Conservation (phyloP, 1,139 yeast species). For the Suhomyces bokatorum region DNA sequence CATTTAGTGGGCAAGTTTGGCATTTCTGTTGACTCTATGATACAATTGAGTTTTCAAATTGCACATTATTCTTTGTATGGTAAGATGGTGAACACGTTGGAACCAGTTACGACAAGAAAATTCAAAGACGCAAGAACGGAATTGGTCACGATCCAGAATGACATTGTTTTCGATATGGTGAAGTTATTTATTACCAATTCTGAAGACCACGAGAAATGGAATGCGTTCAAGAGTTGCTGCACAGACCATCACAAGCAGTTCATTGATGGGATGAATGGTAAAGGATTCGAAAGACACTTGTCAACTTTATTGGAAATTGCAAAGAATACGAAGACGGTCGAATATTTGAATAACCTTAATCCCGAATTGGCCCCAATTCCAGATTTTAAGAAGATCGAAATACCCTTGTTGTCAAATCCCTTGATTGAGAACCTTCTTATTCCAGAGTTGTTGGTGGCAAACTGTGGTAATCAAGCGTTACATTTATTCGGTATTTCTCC, state of each 20-base stretch:
- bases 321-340: slow-evolving; percentile 31
- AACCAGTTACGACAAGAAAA: slow-evolving; percentile 71
- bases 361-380: slow-evolving; percentile 30
- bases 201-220: slow-evolving; percentile 50
- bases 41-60: slow-evolving; percentile 68
- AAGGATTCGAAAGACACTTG: slow-evolving; percentile 72
- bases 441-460: slow-evolving; percentile 48
- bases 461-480: slow-evolving; percentile 80
- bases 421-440: slow-evolving; percentile 43
- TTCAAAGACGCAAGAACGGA: slow-evolving; percentile 71
- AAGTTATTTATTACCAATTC: slow-evolving; percentile 61
- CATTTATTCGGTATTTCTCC: slow-evolving; percentile 76
- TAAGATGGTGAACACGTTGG: slow-evolving; percentile 62
- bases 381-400: slow-evolving; percentile 16
- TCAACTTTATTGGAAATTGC: slow-evolving; percentile 57
- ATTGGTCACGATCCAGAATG: slow-evolving; percentile 63
- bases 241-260: slow-evolving; percentile 50
- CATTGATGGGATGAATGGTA: slow-evolving; percentile 56
- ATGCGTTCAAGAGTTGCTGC: slow-evolving; percentile 52
- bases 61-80: slow-evolving; percentile 77
- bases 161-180: slow-evolving; percentile 51
- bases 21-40: slow-evolving; percentile 62
- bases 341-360: slow-evolving; percentile 46
- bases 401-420: slow-evolving; percentile 61
- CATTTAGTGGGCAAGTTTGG: slow-evolving; percentile 51